Percentiles rank a stretch among this genome's conserved stretches.
Evolutionary conservation across 257 asterid genomes (phyloP).

Genomic region (Primulina tabacum): DNA sequence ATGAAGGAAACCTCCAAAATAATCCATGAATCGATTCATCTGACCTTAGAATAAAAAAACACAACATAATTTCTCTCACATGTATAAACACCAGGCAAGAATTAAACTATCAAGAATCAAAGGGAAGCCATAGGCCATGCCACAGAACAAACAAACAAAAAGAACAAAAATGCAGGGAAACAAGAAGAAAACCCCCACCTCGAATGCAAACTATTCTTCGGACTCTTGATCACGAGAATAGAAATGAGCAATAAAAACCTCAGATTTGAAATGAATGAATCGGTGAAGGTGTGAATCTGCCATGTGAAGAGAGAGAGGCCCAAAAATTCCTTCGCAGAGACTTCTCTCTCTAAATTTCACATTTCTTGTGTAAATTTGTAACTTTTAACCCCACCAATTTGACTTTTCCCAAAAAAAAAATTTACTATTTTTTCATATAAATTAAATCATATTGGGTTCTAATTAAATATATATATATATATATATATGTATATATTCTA

Average conservation of each 20-base stretch:
- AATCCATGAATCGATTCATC: conserved; percentile 1
- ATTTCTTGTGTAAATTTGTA: conserved; percentile 3
- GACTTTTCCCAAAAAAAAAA: not conserved
- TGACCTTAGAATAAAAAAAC: not conserved
- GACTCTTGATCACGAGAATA: conserved; percentile 3
- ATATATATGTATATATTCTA: too few relatives aligned
- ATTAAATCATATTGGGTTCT: too few relatives aligned
- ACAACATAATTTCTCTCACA: too few relatives aligned
- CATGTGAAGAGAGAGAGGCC: conserved; percentile 39
- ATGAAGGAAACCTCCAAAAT: conserved; percentile 18
- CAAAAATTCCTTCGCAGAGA: conserved; percentile 38
- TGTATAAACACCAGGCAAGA: not conserved
- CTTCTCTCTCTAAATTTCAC: conserved; percentile 26
- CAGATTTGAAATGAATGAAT: conserved; percentile 25
- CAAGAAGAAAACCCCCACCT: conserved; percentile 12
- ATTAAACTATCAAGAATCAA: not conserved
- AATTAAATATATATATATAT: too few relatives aligned
- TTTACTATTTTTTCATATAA: too few relatives aligned
- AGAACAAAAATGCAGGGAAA: conserved; percentile 2
- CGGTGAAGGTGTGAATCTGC: conserved; percentile 35
- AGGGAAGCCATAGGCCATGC: conserved; percentile 7
- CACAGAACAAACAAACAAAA: not conserved
- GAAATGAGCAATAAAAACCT: conserved; percentile 8
- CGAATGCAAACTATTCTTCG: not conserved
- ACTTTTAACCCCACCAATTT: conserved; percentile 8